phyloP scores from a whole-genome alignment of 306 rosid species.

The Quercus wislizeni region DNA sequence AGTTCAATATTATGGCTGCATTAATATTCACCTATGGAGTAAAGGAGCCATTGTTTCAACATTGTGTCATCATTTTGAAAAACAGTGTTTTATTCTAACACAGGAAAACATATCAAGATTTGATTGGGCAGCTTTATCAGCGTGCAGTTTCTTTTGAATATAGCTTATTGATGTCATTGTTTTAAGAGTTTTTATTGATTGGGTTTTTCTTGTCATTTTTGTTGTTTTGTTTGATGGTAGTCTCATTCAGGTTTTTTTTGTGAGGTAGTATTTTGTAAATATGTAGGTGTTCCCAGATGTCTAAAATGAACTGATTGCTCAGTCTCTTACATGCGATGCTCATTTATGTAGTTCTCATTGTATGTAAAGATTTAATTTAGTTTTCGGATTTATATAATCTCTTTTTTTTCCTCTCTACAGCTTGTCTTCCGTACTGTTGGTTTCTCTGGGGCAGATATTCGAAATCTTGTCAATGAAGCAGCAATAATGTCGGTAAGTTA shows the following conservation, averaged over 20 bases:
- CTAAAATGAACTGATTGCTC: background rate
- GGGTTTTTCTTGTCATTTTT: background rate
- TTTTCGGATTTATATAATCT: conserved; percentile 18
- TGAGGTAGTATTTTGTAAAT: no score
- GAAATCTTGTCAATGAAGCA: conserved; percentile 95
- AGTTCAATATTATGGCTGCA: background rate
- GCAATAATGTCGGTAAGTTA: conserved; percentile 93
- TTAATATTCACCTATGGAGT: background rate
- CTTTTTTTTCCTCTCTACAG: conserved; percentile 46
- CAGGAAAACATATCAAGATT: background rate
- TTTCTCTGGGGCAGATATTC: conserved; percentile 93
- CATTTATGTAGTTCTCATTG: conserved; percentile 4
- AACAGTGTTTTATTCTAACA: background rate
- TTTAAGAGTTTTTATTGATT: background rate
- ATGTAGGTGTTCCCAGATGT: background rate
- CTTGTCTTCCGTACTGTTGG: conserved; percentile 97
- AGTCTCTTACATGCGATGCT: background rate
- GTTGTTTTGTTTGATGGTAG: background rate
- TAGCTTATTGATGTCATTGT: background rate
- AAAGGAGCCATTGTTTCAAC: background rate
- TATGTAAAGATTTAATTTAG: conserved; percentile 14
- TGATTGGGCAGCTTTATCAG: background rate
- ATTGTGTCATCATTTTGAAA: background rate
- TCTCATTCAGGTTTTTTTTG: background rate
- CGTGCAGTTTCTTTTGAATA: background rate